A percentile compares a stretch with the other conserved stretches of the same genome.
These are phyloP conservation scores for Litchi chinensis DNA, from an alignment of 345 rosid species.

Conservation along the genomic window DNA sequence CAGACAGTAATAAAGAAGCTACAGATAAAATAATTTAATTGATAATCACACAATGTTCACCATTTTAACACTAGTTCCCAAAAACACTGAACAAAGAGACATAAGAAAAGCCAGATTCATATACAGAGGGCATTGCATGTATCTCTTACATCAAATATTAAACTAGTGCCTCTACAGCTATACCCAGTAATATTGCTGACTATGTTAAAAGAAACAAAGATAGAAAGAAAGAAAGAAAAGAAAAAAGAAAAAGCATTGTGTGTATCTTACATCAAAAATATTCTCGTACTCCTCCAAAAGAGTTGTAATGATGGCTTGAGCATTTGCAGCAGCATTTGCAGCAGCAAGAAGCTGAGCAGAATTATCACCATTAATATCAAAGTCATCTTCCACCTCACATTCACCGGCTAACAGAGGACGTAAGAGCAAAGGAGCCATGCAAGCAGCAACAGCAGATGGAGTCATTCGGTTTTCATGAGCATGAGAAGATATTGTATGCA, in stretches of 20 bases:
- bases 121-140: background rate
- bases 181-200: background rate
- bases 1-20: background rate
- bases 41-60: background rate
- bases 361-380: constrained; percentile 78
- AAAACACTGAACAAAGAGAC: background rate
- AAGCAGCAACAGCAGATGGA: constrained; percentile 97
- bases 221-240: background rate
- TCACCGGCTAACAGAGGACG: constrained; percentile 96
- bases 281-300: constrained; percentile 89
- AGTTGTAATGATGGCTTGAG: constrained; percentile 81
- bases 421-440: constrained; percentile 98
- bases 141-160: too few species aligned
- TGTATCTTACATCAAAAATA: constrained; percentile 81
- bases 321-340: constrained; percentile 96
- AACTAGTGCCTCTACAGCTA: background rate
- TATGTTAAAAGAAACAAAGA: background rate
- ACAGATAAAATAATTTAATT: background rate
- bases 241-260: constrained; percentile 7
- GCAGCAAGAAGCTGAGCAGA: constrained; percentile 99
- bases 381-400: constrained; percentile 93
- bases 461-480: constrained; percentile 91
- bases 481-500: constrained; percentile 81
- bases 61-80: background rate
- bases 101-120: background rate